Conservation (phyloP, 192 early-diverging fungal species). For the Backusella liffmaniae region DNA sequence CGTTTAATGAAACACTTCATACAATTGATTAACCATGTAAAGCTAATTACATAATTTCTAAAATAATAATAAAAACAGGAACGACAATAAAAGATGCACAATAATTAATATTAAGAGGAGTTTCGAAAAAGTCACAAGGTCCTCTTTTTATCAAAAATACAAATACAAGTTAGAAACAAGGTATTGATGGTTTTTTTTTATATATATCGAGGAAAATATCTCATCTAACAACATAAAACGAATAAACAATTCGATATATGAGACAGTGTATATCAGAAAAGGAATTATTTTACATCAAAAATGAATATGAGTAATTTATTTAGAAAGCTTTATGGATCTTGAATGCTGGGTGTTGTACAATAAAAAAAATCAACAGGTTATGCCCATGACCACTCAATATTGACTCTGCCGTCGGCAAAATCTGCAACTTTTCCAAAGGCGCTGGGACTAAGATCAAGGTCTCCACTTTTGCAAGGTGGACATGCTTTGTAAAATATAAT, state of each 20-base stretch:
- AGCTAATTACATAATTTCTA: conserved; percentile 1
- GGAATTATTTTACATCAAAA: background rate
- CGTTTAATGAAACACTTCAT: background rate
- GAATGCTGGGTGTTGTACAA: background rate
- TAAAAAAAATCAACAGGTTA: background rate
- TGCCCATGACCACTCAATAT: conserved; percentile 39
- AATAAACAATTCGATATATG: background rate
- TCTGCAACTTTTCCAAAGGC: conserved; percentile 44
- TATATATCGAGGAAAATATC: background rate
- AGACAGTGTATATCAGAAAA: background rate
- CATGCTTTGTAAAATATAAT: conserved; percentile 27
- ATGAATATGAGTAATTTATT: background rate
- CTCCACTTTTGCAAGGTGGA: conserved; percentile 38
- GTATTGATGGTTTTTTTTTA: background rate
- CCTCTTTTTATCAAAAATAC: background rate
- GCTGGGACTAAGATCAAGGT: conserved; percentile 47
- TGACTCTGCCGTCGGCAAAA: conserved; percentile 24
- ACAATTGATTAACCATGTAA: background rate
- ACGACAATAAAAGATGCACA: background rate
- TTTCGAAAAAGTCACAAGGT: background rate
- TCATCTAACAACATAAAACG: background rate
- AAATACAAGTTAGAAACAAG: background rate
- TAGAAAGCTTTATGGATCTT: background rate
- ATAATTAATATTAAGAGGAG: background rate
- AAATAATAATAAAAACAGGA: background rate